Conservation (phyloP, 2,329 filamentous ascomycete species). For the Colletotrichum sidae region DNA sequence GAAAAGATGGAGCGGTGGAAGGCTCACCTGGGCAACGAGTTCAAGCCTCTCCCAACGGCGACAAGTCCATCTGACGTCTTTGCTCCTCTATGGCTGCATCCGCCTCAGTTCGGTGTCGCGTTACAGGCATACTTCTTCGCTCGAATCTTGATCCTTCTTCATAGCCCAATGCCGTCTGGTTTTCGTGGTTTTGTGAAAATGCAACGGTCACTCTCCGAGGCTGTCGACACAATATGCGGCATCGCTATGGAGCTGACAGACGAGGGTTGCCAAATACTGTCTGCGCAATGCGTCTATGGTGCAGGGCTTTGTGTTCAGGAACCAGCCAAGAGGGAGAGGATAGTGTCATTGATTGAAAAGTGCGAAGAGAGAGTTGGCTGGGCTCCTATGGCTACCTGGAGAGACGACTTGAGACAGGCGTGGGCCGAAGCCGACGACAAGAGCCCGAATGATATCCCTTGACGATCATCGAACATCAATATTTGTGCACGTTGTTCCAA, state of each 20-base stretch:
- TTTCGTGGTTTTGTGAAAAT: conserved; percentile 57
- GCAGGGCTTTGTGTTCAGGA: conserved; percentile 56
- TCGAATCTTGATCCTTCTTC: conserved; percentile 57
- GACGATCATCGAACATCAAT: conserved; percentile 8
- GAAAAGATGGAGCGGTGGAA: conserved; percentile 47
- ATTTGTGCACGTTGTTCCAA: conserved; percentile 4
- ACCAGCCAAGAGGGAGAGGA: conserved; percentile 47
- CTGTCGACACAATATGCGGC: conserved; percentile 54
- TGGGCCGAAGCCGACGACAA: conserved; percentile 43
- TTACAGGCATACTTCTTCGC: conserved; percentile 65
- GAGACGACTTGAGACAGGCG: conserved; percentile 46
- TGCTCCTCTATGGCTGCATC: conserved; percentile 61
- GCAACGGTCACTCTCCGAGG: conserved; percentile 41
- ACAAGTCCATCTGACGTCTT: conserved; percentile 47
- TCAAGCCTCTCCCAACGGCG: conserved; percentile 51
- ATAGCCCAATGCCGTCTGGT: conserved; percentile 40
- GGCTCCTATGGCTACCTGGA: conserved; percentile 49
- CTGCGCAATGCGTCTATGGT: conserved; percentile 56
- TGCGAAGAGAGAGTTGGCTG: conserved; percentile 52
- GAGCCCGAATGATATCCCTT: conserved; percentile 15
- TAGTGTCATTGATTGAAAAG: conserved; percentile 50
- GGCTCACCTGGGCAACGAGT: conserved; percentile 49
- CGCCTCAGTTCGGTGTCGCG: conserved; percentile 59
- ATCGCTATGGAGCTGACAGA: conserved; percentile 59
- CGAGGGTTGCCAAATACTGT: conserved; percentile 54